These are phyloP conservation scores for Heliocybe sulcata DNA, from an alignment of 1,284 basidiomycete species.

Conservation along the genomic window DNA sequence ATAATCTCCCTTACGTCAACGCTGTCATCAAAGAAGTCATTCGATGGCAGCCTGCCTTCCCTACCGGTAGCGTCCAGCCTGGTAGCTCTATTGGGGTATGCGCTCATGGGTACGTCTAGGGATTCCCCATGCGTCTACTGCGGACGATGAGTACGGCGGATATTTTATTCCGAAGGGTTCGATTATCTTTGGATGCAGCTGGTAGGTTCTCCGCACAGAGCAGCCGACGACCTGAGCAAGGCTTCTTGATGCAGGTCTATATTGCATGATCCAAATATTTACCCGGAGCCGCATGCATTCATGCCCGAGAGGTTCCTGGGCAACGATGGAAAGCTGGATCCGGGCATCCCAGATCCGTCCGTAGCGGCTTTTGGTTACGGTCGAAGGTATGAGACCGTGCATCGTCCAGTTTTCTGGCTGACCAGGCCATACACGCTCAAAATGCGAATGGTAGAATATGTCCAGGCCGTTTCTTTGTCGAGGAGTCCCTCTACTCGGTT, in stretches of 20 bases:
- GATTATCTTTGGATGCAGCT: conserved; percentile 1
- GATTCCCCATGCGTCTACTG: neutral
- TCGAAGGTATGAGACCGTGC: conserved; percentile 13
- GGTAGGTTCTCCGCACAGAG: neutral
- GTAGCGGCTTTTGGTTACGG: conserved; percentile 25
- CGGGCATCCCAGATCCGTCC: conserved; percentile 13
- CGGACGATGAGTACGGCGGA: conserved; percentile 9
- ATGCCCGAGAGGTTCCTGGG: conserved; percentile 10
- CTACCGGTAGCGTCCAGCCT: conserved; percentile 5
- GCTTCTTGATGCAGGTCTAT: conserved; percentile 9
- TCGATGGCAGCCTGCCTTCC: conserved; percentile 24
- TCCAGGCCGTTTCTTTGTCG: conserved; percentile 29
- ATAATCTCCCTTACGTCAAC: conserved; percentile 27
- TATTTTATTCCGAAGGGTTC: conserved; percentile 2
- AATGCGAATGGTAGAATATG: conserved; percentile 15
- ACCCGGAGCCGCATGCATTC: conserved; percentile 8
- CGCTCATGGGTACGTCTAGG: neutral
- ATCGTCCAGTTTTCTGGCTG: neutral
- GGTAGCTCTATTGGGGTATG: neutral
- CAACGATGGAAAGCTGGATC: conserved; percentile 13
- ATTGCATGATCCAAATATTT: conserved; percentile 7
- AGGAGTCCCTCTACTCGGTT: conserved; percentile 28
- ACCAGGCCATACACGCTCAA: neutral
- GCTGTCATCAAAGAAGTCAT: conserved; percentile 30
- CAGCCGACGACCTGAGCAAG: neutral